Percentiles rank a stretch among this genome's conserved stretches.
Conservation (phyloP, 176 grass and related monocot genomes). For the Phragmites australis region DNA sequence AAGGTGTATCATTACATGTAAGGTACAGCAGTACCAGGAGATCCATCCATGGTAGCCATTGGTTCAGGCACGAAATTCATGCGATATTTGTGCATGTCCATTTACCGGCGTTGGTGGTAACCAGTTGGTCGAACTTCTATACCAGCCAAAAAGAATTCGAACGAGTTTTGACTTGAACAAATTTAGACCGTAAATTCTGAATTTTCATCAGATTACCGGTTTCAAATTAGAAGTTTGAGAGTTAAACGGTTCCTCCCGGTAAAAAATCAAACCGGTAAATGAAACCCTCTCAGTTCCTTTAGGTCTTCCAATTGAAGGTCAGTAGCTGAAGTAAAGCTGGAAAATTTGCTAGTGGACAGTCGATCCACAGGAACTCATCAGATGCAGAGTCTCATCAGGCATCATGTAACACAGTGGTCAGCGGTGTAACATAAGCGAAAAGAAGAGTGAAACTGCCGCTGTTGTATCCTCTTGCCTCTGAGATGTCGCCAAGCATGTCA, state of each 20-base stretch:
- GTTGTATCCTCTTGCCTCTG: background rate
- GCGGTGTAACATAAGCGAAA: slow-evolving; percentile 29
- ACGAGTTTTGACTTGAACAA: too few relatives aligned
- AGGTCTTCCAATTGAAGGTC: background rate
- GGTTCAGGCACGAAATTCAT: background rate
- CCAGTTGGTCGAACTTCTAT: too few relatives aligned
- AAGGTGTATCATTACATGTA: slow-evolving; percentile 13
- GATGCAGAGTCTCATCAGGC: background rate
- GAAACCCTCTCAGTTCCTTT: background rate
- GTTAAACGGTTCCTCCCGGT: too few relatives aligned
- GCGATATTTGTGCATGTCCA: slow-evolving; percentile 6
- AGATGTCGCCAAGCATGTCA: background rate
- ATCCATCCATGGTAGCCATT: background rate
- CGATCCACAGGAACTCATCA: background rate
- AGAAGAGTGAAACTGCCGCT: slow-evolving; percentile 5
- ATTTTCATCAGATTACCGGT: background rate
- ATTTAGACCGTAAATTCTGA: background rate
- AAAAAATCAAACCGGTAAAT: too few relatives aligned
- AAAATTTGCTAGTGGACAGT: background rate
- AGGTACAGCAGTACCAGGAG: background rate
- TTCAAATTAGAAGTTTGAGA: too few relatives aligned
- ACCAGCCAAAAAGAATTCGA: background rate
- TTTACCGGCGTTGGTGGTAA: too few relatives aligned
- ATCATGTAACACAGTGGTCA: background rate
- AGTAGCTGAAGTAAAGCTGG: background rate